These are phyloP conservation scores for Populus deltoides DNA, from an alignment of 345 rosid genomes.

Conservation along the genomic window DNA sequence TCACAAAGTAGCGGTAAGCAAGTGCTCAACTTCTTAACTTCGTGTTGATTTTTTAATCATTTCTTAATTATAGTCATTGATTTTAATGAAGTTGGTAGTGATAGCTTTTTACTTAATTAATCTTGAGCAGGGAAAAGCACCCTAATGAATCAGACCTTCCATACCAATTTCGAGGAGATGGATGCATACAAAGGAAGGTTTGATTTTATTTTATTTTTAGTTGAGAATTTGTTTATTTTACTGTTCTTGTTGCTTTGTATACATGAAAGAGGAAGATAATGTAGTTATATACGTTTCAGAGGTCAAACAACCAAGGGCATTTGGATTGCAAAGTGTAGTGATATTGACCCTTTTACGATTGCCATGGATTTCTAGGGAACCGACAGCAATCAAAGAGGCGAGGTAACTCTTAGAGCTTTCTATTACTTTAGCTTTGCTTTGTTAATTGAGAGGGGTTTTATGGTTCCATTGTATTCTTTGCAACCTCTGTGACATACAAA, in stretches of 20 bases:
- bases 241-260: neutral
- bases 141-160: conserved; percentile 68
- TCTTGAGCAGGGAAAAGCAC: conserved; percentile 62
- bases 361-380: conserved; percentile 88
- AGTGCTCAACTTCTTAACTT: no score
- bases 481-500: neutral
- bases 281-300: conserved; percentile 36
- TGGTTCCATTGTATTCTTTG: neutral
- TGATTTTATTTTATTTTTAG: conserved; percentile 11
- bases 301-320: conserved; percentile 79
- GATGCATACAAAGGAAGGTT: conserved; percentile 74
- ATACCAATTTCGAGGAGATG: conserved; percentile 76
- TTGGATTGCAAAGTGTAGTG: conserved; percentile 72
- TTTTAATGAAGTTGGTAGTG: no score
- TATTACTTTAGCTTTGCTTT: neutral
- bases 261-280: neutral
- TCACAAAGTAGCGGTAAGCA: conserved; percentile 72
- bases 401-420: conserved; percentile 37
- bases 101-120: no score
- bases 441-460: neutral
- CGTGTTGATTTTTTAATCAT: no score
- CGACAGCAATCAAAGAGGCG: conserved; percentile 81
- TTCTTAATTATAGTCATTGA: no score
- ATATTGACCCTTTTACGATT: conserved; percentile 67
- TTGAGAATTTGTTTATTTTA: neutral